A percentile compares a stretch with the other conserved stretches of the same genome.
Evolutionary conservation across 495 filamentous ascomycete genomes (phyloP).

Genomic region (Aspergillus steynii): DNA sequence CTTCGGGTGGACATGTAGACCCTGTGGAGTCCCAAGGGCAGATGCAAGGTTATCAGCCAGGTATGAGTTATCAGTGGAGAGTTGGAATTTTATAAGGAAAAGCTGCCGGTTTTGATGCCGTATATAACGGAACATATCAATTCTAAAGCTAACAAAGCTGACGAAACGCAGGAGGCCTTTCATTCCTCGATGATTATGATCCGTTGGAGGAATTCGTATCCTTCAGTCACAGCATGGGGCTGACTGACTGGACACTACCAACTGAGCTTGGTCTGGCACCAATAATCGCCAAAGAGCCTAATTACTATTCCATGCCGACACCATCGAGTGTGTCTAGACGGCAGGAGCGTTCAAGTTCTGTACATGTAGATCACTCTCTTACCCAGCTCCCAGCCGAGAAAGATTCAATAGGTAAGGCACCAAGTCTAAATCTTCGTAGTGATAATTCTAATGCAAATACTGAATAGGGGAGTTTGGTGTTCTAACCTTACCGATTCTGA

Average conservation of each 20-base stretch:
- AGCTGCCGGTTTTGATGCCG: not conserved
- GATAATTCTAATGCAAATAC: not conserved
- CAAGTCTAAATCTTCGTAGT: not conserved
- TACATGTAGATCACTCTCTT: not conserved
- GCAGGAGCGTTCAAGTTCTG: too few relatives aligned
- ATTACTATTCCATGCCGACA: not conserved
- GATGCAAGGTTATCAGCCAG: not conserved
- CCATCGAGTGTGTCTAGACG: not conserved
- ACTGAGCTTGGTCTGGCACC: slow-evolving; percentile 12
- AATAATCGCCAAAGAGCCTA: slow-evolving; percentile 10
- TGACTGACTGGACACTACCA: slow-evolving; percentile 12
- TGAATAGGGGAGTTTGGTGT: slow-evolving; percentile 19
- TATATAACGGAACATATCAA: not conserved
- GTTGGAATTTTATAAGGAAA: too few relatives aligned
- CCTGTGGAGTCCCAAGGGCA: not conserved
- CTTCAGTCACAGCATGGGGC: slow-evolving; percentile 21
- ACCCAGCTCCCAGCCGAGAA: slow-evolving; percentile 9
- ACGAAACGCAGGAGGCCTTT: not conserved
- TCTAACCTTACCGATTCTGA: slow-evolving; percentile 20
- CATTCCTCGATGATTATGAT: slow-evolving; percentile 10
- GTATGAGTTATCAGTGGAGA: not conserved
- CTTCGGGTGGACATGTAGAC: not conserved
- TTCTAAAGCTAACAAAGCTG: not conserved
- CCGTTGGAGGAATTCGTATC: slow-evolving; percentile 18
- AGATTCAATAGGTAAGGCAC: slow-evolving; percentile 12